Conservation (phyloP, 345 rosid genomes). For the Syzygium jambos region DNA sequence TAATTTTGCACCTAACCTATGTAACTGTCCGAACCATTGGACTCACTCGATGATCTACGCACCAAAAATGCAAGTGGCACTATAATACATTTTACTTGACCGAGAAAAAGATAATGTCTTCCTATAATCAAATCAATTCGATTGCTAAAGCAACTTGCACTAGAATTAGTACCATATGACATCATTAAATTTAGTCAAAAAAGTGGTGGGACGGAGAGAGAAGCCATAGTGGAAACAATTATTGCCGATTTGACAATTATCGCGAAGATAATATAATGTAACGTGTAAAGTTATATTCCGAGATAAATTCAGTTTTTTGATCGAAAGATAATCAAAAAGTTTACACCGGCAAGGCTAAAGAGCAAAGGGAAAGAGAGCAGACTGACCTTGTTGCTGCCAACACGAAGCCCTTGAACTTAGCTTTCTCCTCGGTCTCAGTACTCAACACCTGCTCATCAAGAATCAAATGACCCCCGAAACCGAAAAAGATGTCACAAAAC, state of each 20-base stretch:
- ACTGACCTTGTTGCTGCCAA: constrained; percentile 88
- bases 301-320: not conserved
- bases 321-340: not conserved
- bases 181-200: not conserved
- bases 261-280: not conserved
- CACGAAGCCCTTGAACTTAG: constrained; percentile 54
- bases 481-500: not conserved
- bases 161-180: not conserved
- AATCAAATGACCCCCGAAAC: not conserved
- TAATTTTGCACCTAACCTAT: not conserved
- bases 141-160: not conserved
- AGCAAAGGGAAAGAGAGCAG: no score
- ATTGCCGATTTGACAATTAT: not conserved
- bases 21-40: not conserved
- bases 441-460: constrained; percentile 36
- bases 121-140: not conserved
- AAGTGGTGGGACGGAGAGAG: not conserved
- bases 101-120: not conserved
- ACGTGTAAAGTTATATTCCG: not conserved
- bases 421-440: constrained; percentile 36
- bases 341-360: not conserved
- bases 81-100: not conserved
- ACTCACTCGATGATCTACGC: not conserved
- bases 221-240: not conserved
- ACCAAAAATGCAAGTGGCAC: not conserved